phyloP scores from a whole-genome alignment of 352 stramenopile species.

The Phytophthora podocarpi region DNA sequence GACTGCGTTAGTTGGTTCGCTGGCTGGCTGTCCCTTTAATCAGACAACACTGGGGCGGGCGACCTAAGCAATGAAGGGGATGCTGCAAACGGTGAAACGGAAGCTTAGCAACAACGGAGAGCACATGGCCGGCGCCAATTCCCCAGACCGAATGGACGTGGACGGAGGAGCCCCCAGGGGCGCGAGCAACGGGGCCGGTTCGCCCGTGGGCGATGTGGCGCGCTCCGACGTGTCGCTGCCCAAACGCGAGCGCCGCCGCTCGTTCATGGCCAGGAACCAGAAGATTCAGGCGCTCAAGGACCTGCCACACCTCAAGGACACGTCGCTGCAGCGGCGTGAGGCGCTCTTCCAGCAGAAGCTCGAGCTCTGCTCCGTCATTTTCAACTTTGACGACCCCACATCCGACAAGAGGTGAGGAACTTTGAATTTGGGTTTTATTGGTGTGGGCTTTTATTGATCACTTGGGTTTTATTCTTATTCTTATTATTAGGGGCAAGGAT shows the following conservation, averaged over 20 bases:
- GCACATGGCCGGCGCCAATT: slow-evolving; percentile 48
- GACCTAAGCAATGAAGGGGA: slow-evolving; percentile 82
- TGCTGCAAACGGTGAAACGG: slow-evolving; percentile 90
- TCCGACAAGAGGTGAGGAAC: slow-evolving; percentile 92
- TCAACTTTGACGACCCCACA: slow-evolving; percentile 97
- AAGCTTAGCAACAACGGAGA: slow-evolving; percentile 88
- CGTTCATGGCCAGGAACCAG: slow-evolving; percentile 85
- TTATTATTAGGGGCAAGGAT: slow-evolving; percentile 84
- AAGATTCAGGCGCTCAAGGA: slow-evolving; percentile 89
- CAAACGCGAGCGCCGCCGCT: slow-evolving; percentile 81
- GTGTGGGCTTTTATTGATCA: slow-evolving; percentile 13
- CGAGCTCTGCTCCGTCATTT: slow-evolving; percentile 95
- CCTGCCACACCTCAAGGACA: slow-evolving; percentile 86
- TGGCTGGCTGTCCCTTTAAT: slow-evolving; percentile 18
- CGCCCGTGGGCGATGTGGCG: slow-evolving; percentile 73
- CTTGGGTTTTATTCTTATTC: slow-evolving; percentile 19
- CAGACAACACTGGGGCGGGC: slow-evolving; percentile 17
- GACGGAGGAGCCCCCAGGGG: slow-evolving; percentile 44
- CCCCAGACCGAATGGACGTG: slow-evolving; percentile 66
- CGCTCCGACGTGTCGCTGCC: slow-evolving; percentile 84
- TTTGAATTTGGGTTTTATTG: slow-evolving; percentile 19
- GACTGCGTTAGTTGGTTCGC: slow-evolving; percentile 1
- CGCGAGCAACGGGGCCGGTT: slow-evolving; percentile 26
- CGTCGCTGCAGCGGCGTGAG: slow-evolving; percentile 84
- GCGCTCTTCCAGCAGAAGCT: slow-evolving; percentile 97